Evolutionary conservation across 495 filamentous ascomycete species (phyloP).

Genomic region (Opeltia flavorubescens): DNA sequence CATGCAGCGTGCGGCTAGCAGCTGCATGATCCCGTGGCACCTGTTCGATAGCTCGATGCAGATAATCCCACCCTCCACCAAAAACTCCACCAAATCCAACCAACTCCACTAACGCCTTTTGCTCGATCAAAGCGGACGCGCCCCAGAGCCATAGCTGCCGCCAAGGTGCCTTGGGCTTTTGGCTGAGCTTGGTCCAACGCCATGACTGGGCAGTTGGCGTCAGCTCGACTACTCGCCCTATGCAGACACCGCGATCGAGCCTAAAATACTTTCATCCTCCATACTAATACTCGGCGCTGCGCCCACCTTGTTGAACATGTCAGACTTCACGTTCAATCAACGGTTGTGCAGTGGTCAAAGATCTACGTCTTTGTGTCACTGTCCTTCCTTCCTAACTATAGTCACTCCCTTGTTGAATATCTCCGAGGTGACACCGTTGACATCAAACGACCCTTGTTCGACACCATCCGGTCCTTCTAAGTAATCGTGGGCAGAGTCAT

Average conservation of each 20-base stretch:
- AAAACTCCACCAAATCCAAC: neutral
- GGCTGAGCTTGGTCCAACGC: slow-evolving; percentile 1
- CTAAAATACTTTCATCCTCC: neutral
- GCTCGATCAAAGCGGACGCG: too few relatives aligned
- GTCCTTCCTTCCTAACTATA: neutral
- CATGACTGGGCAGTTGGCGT: neutral
- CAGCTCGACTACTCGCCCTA: neutral
- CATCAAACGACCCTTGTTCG: neutral
- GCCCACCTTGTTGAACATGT: slow-evolving; percentile 1
- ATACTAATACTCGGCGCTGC: neutral
- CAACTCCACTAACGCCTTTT: neutral
- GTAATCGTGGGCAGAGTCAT: too few relatives aligned
- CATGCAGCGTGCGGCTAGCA: neutral
- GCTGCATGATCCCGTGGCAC: neutral
- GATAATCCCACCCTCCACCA: neutral
- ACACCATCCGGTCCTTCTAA: too few relatives aligned
- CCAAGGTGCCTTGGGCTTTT: too few relatives aligned
- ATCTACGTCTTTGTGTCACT: neutral
- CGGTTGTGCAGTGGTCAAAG: neutral
- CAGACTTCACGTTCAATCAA: neutral
- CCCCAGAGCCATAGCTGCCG: neutral
- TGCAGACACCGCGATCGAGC: neutral
- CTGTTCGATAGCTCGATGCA: slow-evolving; percentile 2
- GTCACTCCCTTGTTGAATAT: neutral
- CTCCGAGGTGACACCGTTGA: neutral